Conservation (phyloP, 148 eudicot genomes). For the Chenopodium album region DNA sequence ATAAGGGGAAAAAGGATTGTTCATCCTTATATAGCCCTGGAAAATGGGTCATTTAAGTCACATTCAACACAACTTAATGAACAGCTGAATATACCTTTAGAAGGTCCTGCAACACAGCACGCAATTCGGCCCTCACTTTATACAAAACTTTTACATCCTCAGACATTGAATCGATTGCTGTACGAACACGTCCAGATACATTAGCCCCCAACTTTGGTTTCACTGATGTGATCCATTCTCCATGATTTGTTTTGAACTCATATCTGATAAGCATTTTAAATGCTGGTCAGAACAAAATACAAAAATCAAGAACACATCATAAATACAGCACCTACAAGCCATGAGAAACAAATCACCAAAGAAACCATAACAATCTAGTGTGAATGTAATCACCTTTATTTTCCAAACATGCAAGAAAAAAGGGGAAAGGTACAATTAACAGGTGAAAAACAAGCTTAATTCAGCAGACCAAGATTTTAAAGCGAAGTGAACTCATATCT, state of each 20-base stretch:
- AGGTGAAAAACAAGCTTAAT: neutral
- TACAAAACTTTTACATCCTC: slow-evolving; percentile 59
- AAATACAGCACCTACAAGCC: neutral
- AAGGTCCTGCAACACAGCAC: slow-evolving; percentile 58
- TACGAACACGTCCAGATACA: slow-evolving; percentile 45
- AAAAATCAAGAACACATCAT: slow-evolving; percentile 9
- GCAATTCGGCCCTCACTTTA: slow-evolving; percentile 77
- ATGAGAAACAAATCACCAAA: neutral
- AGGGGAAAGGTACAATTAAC: neutral
- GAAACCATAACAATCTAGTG: neutral
- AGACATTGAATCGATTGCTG: slow-evolving; percentile 39
- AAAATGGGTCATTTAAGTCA: neutral
- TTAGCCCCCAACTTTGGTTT: slow-evolving; percentile 64
- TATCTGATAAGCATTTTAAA: slow-evolving; percentile 44
- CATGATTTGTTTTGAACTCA: slow-evolving; percentile 78
- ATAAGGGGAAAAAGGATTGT: neutral
- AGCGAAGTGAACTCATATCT: neutral
- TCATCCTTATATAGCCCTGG: neutral
- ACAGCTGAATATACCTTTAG: slow-evolving; percentile 54
- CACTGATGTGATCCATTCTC: slow-evolving; percentile 68
- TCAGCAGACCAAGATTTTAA: neutral
- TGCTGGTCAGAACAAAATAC: slow-evolving; percentile 27
- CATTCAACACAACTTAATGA: neutral
- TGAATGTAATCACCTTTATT: neutral
- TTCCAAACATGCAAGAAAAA: neutral